These are phyloP conservation scores for Lotmaria passim DNA, from an alignment of 208 protist genomes.

Conservation along the genomic window DNA sequence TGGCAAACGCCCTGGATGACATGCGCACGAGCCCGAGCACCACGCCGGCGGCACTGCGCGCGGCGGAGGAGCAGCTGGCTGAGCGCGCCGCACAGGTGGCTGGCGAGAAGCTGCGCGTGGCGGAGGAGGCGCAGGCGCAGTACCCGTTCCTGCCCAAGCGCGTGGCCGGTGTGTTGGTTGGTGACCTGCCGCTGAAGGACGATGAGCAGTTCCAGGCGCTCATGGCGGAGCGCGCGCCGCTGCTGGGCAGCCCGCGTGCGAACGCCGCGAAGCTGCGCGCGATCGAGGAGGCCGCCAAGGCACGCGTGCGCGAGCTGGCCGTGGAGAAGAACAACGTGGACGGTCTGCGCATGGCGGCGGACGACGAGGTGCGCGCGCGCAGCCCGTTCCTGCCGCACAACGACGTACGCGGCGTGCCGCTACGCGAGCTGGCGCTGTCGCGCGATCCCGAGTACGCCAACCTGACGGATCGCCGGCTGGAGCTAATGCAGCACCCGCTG, in stretches of 20 bases:
- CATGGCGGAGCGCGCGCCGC: neutral
- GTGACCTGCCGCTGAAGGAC: conserved; percentile 29
- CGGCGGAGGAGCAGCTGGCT: neutral
- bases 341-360: neutral
- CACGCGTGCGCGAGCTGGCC: too few relatives aligned
- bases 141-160: conserved; percentile 59
- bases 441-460: conserved; percentile 31
- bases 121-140: conserved; percentile 39
- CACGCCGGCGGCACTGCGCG: neutral
- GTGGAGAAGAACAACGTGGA: conserved; percentile 1
- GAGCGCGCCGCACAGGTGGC: neutral
- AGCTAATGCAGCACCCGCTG: conserved; percentile 36
- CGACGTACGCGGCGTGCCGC: conserved; percentile 14
- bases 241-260: conserved; percentile 4
- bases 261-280: neutral
- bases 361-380: conserved; percentile 2
- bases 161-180: conserved; percentile 38
- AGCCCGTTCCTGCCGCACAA: conserved; percentile 35
- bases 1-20: conserved; percentile 28
- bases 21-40: neutral
- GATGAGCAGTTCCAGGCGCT: too few relatives aligned
- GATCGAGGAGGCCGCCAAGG: too few relatives aligned
- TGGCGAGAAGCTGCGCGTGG: neutral
- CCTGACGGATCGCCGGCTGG: conserved; percentile 29
- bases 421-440: conserved; percentile 7